These are phyloP conservation scores for Cucurbita moschata DNA, from an alignment of 306 rosid species.

Conservation along the genomic window DNA sequence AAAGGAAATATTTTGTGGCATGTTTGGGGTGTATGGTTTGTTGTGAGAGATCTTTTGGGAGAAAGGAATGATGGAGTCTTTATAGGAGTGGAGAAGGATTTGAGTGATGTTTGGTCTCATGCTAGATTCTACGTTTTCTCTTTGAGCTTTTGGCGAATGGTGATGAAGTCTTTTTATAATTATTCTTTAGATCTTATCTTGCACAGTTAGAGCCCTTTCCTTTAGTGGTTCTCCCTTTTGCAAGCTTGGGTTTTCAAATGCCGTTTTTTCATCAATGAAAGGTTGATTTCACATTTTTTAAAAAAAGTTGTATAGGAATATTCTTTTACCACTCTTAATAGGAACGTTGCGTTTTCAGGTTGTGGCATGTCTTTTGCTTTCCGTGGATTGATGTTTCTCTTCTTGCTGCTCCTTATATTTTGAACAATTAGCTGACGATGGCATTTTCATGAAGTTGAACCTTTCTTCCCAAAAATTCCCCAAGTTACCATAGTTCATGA, in stretches of 20 bases:
- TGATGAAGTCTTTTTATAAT: not conserved
- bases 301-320: not conserved
- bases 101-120: not conserved
- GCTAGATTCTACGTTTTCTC: not conserved
- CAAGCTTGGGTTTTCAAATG: not conserved
- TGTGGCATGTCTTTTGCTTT: not conserved
- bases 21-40: too few species aligned
- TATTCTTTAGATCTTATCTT: not conserved
- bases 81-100: not conserved
- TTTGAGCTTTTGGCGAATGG: not conserved
- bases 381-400: not conserved
- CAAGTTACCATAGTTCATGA: not conserved
- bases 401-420: not conserved
- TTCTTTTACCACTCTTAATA: not conserved
- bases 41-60: not conserved
- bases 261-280: not conserved
- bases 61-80: not conserved
- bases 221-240: not conserved
- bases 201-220: not conserved
- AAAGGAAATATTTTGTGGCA: too few species aligned
- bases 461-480: not conserved
- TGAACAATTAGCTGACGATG: not conserved
- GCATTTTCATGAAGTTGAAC: not conserved
- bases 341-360: not conserved
- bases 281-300: not conserved